Base-by-base conservation (phyloP, 1,284 basidiomycete species). In the Boletus sp. region DNA sequence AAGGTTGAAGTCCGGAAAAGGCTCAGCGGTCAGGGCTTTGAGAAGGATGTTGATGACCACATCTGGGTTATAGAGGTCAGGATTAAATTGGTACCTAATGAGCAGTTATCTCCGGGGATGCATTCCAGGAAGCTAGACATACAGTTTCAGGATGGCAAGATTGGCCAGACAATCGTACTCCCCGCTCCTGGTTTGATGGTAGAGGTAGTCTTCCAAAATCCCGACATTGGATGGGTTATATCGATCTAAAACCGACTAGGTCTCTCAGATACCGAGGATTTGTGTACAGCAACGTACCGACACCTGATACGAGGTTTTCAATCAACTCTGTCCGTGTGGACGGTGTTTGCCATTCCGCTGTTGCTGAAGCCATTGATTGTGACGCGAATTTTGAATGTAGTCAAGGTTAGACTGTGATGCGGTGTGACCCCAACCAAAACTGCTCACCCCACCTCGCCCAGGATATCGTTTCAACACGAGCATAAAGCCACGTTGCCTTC, bases 81-180 rank as follows among this genome's bases (percentile, higher is more conserved):
- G 84, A 73, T 98, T 98, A 74, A 97, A 97, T 67, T 98, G 94
- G 72, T 96, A 96, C 48, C 93, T 96, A 27, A 53, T 60, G n/a
- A 7, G 26, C 5, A 25, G 56, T 59, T 13, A 55, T 42, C 16
- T 8, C 26, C 14, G 33, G 35, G 8, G n/a, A 34, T 13, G 9
- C n/a, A 17, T 23, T 34, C 26, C 16, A 39, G n/a, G 33, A 41
- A 32, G 37, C 37, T 9, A 46, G 41, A 48, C 52, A 20, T 58
- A 89, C 91, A 93, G 71, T 69, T 93, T 93, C 41, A 93, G 69
- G 54, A 93, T 91, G 39, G 91, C 90, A 26, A 94, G 75, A 71
- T 97, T 96, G 43, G 94, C 92, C 35, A 97, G 80, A 59, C 91
- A 88, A 69, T 98, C 94, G 63, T 96, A 96, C 63, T 93, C 87